Evolutionary conservation across 2,329 filamentous ascomycete genomes (phyloP).

Genomic region (Tolypocladium inflatum): DNA sequence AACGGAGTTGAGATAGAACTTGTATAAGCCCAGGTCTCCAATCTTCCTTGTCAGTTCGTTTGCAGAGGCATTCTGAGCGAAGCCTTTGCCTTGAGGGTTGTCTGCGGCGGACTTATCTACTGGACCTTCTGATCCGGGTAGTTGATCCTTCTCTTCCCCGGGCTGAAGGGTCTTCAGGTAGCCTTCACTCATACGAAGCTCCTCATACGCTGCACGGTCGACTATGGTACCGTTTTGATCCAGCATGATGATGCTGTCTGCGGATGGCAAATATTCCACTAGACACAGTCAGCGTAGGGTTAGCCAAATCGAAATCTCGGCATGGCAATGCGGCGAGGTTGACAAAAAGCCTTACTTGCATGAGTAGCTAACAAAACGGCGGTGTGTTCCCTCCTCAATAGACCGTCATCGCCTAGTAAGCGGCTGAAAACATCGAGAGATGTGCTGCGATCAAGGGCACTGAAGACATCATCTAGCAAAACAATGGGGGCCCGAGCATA

Average conservation of each 20-base stretch:
- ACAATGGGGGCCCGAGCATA: neutral
- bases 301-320: neutral
- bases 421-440: neutral
- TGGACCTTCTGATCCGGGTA: too few relatives aligned
- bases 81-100: neutral
- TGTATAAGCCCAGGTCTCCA: slow-evolving; percentile 2
- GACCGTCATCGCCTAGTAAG: slow-evolving; percentile 1
- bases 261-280: neutral
- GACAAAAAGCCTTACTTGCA: neutral
- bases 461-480: slow-evolving; percentile 3
- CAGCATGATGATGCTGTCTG: neutral
- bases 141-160: too few relatives aligned
- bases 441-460: slow-evolving; percentile 2
- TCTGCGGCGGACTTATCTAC: too few relatives aligned
- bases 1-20: slow-evolving; percentile 3
- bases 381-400: neutral
- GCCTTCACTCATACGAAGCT: too few relatives aligned
- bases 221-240: neutral
- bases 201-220: neutral
- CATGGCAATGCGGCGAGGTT: neutral
- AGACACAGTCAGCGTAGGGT: neutral
- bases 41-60: neutral
- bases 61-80: neutral
- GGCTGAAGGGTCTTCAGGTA: too few relatives aligned
- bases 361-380: slow-evolving; percentile 4